Evolutionary conservation across 208 protist genomes (phyloP).

Genomic region (Leishmania major): DNA sequence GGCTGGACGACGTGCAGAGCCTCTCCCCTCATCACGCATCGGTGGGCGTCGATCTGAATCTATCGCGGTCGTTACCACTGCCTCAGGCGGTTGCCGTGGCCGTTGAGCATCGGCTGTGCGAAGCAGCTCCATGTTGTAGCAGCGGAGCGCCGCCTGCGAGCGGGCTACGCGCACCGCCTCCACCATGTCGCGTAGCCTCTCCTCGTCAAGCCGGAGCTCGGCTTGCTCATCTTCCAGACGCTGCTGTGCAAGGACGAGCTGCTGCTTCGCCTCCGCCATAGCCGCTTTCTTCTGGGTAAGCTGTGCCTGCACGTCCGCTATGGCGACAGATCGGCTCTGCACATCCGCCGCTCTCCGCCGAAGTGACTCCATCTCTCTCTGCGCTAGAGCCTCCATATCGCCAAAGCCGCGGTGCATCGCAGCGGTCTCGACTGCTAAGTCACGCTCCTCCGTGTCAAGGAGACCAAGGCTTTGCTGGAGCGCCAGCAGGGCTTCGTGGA

Average conservation of each 20-base stretch:
- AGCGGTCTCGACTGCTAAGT: constrained; percentile 35
- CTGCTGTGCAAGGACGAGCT: constrained; percentile 37
- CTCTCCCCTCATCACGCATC: neutral
- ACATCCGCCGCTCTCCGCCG: constrained; percentile 48
- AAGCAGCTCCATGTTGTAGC: constrained; percentile 1
- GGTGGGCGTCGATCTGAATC: neutral
- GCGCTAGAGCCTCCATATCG: constrained; percentile 30
- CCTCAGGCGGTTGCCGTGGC: neutral
- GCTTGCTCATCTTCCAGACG: constrained; percentile 52
- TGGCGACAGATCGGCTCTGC: constrained; percentile 35
- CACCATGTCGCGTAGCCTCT: constrained; percentile 51
- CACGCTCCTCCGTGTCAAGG: constrained; percentile 59
- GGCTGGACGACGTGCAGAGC: neutral
- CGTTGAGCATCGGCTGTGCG: neutral
- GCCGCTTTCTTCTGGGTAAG: constrained; percentile 41
- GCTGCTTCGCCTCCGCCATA: constrained; percentile 33
- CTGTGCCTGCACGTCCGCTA: constrained; percentile 30
- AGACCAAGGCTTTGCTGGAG: constrained; percentile 45
- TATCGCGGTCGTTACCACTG: neutral
- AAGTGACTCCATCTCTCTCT: constrained; percentile 48
- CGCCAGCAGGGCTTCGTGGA: constrained; percentile 41
- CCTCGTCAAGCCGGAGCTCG: constrained; percentile 47
- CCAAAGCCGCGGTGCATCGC: constrained; percentile 43
- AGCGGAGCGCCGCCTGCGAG: constrained; percentile 27
- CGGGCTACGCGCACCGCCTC: constrained; percentile 49